A percentile compares a stretch with the other conserved stretches of the same genome.
These are phyloP conservation scores for Pseudogymnoascus sp. DNA, from an alignment of 2,329 filamentous ascomycete genomes.

Conservation along the genomic window DNA sequence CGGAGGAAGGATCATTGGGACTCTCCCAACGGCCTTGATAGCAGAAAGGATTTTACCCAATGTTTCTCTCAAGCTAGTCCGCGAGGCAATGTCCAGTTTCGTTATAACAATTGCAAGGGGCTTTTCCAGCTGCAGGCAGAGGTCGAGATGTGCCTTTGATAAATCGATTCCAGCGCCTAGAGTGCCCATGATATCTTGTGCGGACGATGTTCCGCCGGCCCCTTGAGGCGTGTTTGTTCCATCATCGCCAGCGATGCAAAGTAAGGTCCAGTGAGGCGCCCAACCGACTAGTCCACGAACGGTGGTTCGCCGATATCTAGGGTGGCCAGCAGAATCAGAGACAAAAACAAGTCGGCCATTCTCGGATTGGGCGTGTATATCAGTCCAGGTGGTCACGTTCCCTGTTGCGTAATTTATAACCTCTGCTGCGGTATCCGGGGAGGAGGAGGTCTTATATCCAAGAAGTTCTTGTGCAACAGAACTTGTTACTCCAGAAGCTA, in stretches of 20 bases:
- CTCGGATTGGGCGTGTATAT: constrained; percentile 75
- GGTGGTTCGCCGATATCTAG: constrained; percentile 81
- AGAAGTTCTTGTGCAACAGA: constrained; percentile 91
- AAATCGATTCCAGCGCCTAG: constrained; percentile 56
- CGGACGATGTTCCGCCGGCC: constrained; percentile 36
- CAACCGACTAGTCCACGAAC: constrained; percentile 87
- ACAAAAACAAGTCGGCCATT: constrained; percentile 74
- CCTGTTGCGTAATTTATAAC: constrained; percentile 79
- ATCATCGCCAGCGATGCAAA: constrained; percentile 80
- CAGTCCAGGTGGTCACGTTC: constrained; percentile 87
- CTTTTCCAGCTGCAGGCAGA: constrained; percentile 73
- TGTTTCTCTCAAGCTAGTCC: constrained; percentile 57
- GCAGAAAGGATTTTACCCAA: constrained; percentile 66
- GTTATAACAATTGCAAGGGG: constrained; percentile 79
- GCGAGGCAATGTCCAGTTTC: constrained; percentile 81
- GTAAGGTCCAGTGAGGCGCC: constrained; percentile 86
- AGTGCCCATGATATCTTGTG: constrained; percentile 43
- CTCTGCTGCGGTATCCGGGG: constrained; percentile 19
- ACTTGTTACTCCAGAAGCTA: constrained; percentile 84
- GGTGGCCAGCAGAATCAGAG: constrained; percentile 85
- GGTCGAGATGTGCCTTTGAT: constrained; percentile 69
- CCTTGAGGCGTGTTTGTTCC: constrained; percentile 36
- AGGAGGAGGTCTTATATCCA: constrained; percentile 57
- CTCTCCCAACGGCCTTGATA: constrained; percentile 66
- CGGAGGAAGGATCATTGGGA: constrained; percentile 62